Percentiles rank a stretch among this genome's conserved stretches.
Conservation (phyloP, 495 filamentous ascomycete species). For the Talaromyces nanjingensis region DNA sequence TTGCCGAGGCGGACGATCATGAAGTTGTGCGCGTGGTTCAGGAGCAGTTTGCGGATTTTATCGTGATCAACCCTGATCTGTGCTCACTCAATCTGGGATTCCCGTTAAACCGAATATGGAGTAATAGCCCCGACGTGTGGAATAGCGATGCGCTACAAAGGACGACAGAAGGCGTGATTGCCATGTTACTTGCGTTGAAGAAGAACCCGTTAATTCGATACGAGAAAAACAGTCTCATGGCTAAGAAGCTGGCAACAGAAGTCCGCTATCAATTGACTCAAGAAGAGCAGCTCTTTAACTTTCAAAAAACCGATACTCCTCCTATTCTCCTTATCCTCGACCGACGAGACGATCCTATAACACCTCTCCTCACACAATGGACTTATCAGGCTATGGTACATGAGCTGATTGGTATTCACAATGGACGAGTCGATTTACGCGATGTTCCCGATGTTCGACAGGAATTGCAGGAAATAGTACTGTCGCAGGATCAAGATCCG, state of each 20-base stretch:
- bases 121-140: conserved; percentile 75
- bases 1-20: conserved; percentile 96
- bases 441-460: conserved; percentile 83
- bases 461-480: conserved; percentile 89
- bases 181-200: conserved; percentile 76
- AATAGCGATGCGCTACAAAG: conserved; percentile 79
- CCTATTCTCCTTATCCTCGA: conserved; percentile 89
- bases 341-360: conserved; percentile 89
- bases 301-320: conserved; percentile 88
- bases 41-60: conserved; percentile 92
- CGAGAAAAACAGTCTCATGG: conserved; percentile 82
- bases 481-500: conserved; percentile 95
- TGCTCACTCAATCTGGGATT: conserved; percentile 74
- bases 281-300: conserved; percentile 96
- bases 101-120: conserved; percentile 70
- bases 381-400: conserved; percentile 99
- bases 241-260: conserved; percentile 88
- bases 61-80: conserved; percentile 90
- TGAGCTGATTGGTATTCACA: conserved; percentile 86
- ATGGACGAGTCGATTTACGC: conserved; percentile 82
- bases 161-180: conserved; percentile 78
- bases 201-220: conserved; percentile 95
- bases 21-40: conserved; percentile 90
- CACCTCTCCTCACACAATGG: conserved; percentile 94
- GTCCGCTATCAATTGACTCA: conserved; percentile 88